Evolutionary conservation across 805 yeast species (phyloP).

Genomic region (Sugiyamaella valdiviana): DNA sequence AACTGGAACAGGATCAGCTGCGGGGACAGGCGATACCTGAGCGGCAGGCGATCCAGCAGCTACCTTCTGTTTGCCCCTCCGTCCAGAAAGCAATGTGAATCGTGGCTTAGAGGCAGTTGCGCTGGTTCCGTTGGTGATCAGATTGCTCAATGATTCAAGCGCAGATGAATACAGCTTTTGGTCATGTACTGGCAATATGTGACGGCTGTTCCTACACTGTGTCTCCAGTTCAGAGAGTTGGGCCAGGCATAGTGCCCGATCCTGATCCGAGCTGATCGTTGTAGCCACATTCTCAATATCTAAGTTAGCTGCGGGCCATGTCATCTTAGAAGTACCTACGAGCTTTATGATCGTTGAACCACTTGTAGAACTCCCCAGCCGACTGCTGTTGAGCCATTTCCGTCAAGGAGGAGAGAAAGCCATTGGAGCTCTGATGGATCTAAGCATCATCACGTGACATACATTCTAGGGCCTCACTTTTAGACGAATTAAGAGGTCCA

Average conservation of each 20-base stretch:
- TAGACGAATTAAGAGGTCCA: too few species aligned
- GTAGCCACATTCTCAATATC: slow-evolving; percentile 4
- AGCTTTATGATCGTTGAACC: slow-evolving; percentile 9
- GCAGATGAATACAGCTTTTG: slow-evolving; percentile 15
- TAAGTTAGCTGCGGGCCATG: not conserved
- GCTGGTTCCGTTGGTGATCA: not conserved
- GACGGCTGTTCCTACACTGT: slow-evolving; percentile 12
- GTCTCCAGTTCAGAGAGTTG: slow-evolving; percentile 9
- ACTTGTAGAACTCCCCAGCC: slow-evolving; percentile 14
- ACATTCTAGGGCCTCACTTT: too few species aligned
- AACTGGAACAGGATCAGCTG: too few species aligned
- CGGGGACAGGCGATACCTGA: too few species aligned
- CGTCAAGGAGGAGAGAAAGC: not conserved
- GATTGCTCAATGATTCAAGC: slow-evolving; percentile 1
- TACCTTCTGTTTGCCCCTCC: too few species aligned
- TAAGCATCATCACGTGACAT: too few species aligned
- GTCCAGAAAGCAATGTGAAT: not conserved
- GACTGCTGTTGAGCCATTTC: not conserved
- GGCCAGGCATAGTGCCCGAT: slow-evolving; percentile 7
- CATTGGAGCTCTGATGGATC: too few species aligned
- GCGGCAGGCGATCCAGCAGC: too few species aligned
- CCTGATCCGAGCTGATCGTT: not conserved
- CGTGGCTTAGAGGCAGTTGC: not conserved
- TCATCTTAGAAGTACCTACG: not conserved
- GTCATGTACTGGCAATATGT: slow-evolving; percentile 17